Conservation (phyloP, 371 early-diverging fungal genomes). For the Enterospora canceri region DNA sequence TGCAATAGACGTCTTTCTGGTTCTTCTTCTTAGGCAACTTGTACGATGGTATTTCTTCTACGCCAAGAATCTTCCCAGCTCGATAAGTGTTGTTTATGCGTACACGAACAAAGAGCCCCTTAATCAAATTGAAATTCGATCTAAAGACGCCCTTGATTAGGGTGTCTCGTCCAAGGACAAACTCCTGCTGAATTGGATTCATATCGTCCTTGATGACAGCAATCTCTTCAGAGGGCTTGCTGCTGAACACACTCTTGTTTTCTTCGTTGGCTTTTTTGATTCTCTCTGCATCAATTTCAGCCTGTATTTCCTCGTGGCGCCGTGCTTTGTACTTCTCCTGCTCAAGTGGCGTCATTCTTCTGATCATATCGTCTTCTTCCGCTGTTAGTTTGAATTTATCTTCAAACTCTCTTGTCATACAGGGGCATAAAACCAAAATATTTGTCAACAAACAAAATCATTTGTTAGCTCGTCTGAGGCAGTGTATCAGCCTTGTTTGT, state of each 20-base stretch:
- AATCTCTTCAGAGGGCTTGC: neutral
- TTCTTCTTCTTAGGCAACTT: constrained; percentile 15
- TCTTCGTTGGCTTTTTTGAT: constrained; percentile 15
- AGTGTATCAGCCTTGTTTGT: constrained; percentile 7
- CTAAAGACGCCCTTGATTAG: constrained; percentile 37
- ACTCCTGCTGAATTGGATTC: neutral
- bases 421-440: neutral
- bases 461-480: constrained; percentile 1
- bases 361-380: neutral
- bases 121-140: constrained; percentile 21
- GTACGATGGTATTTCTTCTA: constrained; percentile 38
- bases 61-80: constrained; percentile 35
- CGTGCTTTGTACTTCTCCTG: neutral
- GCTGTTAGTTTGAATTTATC: neutral
- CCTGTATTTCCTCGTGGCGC: neutral
- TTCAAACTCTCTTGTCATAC: neutral
- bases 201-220: neutral
- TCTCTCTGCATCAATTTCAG: constrained; percentile 12
- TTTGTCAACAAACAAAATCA: neutral
- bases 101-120: constrained; percentile 40
- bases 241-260: constrained; percentile 3
- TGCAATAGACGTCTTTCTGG: constrained; percentile 36
- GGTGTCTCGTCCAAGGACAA: constrained; percentile 40
- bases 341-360: neutral
- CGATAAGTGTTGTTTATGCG: constrained; percentile 33